These are phyloP conservation scores for Aspergillus sergii DNA, from an alignment of 2,329 filamentous ascomycete genomes.

Conservation along the genomic window DNA sequence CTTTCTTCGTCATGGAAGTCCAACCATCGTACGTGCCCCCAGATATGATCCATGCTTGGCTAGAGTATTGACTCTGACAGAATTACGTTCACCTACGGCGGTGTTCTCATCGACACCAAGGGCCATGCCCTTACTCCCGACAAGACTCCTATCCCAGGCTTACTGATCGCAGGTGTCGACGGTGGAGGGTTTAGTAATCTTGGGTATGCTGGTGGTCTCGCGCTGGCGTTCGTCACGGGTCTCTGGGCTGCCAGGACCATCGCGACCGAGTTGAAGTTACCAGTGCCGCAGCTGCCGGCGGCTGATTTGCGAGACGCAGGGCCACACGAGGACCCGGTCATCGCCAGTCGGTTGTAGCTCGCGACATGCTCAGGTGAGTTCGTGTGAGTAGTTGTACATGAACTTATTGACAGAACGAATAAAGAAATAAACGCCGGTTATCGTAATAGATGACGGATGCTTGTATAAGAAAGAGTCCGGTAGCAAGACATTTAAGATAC, in stretches of 20 bases:
- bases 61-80: conserved; percentile 10
- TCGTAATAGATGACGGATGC: background rate
- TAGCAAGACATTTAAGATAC: background rate
- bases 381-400: background rate
- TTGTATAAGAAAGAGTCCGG: background rate
- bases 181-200: conserved; percentile 29
- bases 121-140: conserved; percentile 27
- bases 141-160: conserved; percentile 18
- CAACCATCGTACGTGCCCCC: conserved; percentile 28
- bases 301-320: conserved; percentile 14
- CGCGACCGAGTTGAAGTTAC: conserved; percentile 21
- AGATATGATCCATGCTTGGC: background rate
- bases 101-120: conserved; percentile 26
- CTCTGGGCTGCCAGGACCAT: conserved; percentile 27
- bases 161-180: conserved; percentile 31
- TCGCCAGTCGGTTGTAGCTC: background rate
- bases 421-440: background rate
- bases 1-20: conserved; percentile 31
- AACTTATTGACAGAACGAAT: background rate
- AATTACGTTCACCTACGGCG: conserved; percentile 34
- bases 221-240: conserved; percentile 32
- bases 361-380: background rate
- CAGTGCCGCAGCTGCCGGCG: conserved; percentile 22
- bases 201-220: conserved; percentile 31
- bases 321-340: background rate